Evolutionary conservation across 2,329 filamentous ascomycete genomes (phyloP), one percentile per base, ranked within the genome.

Genomic region (Colletotrichum limetticola): DNA sequence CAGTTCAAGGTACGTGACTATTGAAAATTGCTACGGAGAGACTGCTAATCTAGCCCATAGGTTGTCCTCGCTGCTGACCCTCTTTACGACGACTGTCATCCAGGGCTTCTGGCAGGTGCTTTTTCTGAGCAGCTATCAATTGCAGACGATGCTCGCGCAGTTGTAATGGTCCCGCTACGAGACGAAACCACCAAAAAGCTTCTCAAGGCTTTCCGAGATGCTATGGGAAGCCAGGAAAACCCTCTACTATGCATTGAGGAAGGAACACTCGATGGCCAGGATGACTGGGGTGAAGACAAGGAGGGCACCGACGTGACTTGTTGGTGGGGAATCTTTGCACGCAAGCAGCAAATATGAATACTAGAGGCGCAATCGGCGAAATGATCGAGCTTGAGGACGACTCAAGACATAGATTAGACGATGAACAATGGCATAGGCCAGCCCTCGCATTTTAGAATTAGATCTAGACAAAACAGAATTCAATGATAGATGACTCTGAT

Each of bases 41-140:
- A 55, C 60, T 19, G 66, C 64, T 32, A 59, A 64, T 22, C 1
- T 24, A 49, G 37, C 67, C 5, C 12, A 57, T 80, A 92, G 86
- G 84, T 98, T 67, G 91, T 98, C 56, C 87, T 99, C 3, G 94
- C 91, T 2, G 95, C 96, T 3, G 97, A 99, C 81, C 90, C 94
- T 0, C 85, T 99, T 24, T 98, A 98, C 82, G 95, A 95, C 58
- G 89, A 95, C 61, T 89, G 93, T 4, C 97, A 98, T 79, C 95
- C 96, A 0, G 83, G 81, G 3, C 89, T 97, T 78, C 88, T 98
- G 26, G 91, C 92, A 0, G 86, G 91, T 16, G 92, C 94, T 16
- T 91, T 98, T 57, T 83, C 86, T 11, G 83, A 88, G 52, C 94
- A 95, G 83, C 86, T 98, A 12, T 87, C 87, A 9, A 82, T 85